phyloP scores from a whole-genome alignment of 2,329 filamentous ascomycete species.

The Coniochaeta sp. region DNA sequence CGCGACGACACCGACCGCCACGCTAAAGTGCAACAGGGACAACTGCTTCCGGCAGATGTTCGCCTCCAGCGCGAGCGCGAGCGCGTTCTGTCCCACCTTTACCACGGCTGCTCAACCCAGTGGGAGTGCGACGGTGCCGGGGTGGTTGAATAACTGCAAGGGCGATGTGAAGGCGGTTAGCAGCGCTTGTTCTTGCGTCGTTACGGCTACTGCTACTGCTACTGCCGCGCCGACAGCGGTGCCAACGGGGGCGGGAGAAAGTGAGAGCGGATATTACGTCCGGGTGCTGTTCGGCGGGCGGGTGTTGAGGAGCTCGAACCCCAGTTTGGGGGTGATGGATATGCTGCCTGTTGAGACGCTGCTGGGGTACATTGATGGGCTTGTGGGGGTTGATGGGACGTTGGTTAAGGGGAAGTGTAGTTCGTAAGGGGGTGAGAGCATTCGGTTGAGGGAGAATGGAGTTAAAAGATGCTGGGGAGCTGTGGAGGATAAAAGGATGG shows the following conservation, averaged over 20 bases:
- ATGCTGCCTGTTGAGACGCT: slow-evolving; percentile 63
- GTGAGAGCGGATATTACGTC: slow-evolving; percentile 38
- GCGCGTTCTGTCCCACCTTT: slow-evolving; percentile 18
- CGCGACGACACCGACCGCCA: slow-evolving; percentile 8
- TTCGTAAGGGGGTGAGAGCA: too few species aligned
- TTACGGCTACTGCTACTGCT: slow-evolving; percentile 9
- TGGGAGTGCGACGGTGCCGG: slow-evolving; percentile 11
- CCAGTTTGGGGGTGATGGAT: slow-evolving; percentile 59
- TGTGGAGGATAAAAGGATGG: too few species aligned
- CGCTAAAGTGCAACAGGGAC: slow-evolving; percentile 18
- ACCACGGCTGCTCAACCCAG: slow-evolving; percentile 10
- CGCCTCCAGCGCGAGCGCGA: slow-evolving; percentile 13
- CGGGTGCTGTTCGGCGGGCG: slow-evolving; percentile 66
- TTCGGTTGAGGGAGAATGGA: too few species aligned
- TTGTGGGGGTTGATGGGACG: slow-evolving; percentile 51
- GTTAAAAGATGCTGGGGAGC: too few species aligned
- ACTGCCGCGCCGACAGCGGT: slow-evolving; percentile 6
- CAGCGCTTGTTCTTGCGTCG: slow-evolving; percentile 21
- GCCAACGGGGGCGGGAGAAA: background rate
- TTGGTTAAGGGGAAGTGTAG: slow-evolving; percentile 27
- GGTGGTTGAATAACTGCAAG: slow-evolving; percentile 19
- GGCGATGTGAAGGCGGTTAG: slow-evolving; percentile 13
- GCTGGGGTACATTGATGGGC: slow-evolving; percentile 62
- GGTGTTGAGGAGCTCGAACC: slow-evolving; percentile 60
- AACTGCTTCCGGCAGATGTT: slow-evolving; percentile 24